Evolutionary conservation across 371 early-diverging fungal genomes (phyloP), one percentile per base, ranked within the genome.

Genomic region (Apophysomyces elegans): DNA sequence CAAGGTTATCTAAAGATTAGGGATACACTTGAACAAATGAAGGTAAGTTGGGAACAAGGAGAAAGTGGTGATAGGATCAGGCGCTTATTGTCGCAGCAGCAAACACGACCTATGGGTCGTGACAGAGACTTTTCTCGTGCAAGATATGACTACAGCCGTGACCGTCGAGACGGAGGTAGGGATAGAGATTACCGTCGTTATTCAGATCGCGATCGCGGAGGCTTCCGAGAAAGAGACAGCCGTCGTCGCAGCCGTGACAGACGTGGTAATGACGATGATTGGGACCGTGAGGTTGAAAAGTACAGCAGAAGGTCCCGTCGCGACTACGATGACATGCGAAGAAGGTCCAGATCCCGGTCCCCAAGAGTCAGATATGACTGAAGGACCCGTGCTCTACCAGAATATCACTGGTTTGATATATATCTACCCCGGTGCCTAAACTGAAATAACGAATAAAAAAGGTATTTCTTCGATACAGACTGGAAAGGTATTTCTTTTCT

Each of bases 1-100:
- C 90, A 88, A 58, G 96, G 96, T 1, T 96, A 90, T 76, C 75
- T 88, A 14, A 90, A 86, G 69, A 92, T 96, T 43, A 86, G 94
- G 61, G 88, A 91, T 58, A 88, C 95, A 7, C 82, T 93, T 59
- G 91, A 92, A 56, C 88, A 90, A 65, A 83, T 84, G 79, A 91
- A 89, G 80, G 86, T 86, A 79, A 71, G 72, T 63, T 59, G 7
- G 14, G 44, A 41, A 11, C 37, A 37, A 47, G 12, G 26, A 16
- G 36, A n/a, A 43, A 37, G 1, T 16, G 11, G 46, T 1, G 12
- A 43, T 12, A 16, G 56, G 38, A 50, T 38, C 8, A 45, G 16
- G 58, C 3, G 37, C 35, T 37, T 5, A 59, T 35, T 13, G 54
- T 26, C 21, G 54, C 11, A 16, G 14, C 37, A 43, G 26, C 56